Evolutionary conservation across 331 rosid genomes (phyloP).

Genomic region (Malus hybrid): DNA sequence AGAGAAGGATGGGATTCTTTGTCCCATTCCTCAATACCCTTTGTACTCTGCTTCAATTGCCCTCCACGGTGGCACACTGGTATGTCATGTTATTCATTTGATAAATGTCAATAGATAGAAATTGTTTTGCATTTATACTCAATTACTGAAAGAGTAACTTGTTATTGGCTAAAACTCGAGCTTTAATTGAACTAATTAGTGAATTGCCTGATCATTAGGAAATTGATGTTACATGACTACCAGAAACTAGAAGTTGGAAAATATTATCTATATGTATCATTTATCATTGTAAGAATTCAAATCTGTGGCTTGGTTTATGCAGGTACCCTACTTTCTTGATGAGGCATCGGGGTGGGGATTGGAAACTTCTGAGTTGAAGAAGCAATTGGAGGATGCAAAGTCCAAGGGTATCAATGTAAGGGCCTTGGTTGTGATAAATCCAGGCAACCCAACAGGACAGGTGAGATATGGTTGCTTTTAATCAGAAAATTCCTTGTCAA

Average conservation of each 20-base stretch:
- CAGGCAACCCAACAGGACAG: constrained; percentile 99
- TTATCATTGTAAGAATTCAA: constrained; percentile 9
- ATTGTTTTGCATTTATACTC: neutral
- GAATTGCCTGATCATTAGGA: neutral
- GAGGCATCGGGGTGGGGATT: constrained; percentile 95
- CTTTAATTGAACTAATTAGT: neutral
- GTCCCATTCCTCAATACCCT: constrained; percentile 98
- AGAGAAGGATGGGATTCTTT: constrained; percentile 78
- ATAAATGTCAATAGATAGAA: neutral
- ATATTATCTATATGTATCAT: neutral
- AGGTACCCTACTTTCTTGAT: constrained; percentile 96
- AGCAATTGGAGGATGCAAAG: constrained; percentile 71
- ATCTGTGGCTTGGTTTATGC: constrained; percentile 7
- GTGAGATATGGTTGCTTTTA: constrained; percentile 30
- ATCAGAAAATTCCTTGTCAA: neutral
- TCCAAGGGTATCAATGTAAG: constrained; percentile 67
- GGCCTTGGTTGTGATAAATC: constrained; percentile 92
- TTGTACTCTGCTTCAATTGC: constrained; percentile 95
- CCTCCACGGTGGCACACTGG: constrained; percentile 93
- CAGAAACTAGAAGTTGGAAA: constrained; percentile 11
- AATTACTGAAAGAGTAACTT: neutral
- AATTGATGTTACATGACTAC: neutral
- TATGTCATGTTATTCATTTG: constrained; percentile 21
- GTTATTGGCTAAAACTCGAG: neutral
- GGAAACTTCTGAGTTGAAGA: constrained; percentile 67